Evolutionary conservation across 192 early-diverging fungal species (phyloP).

Genomic region (Entomortierella chlamydospora): DNA sequence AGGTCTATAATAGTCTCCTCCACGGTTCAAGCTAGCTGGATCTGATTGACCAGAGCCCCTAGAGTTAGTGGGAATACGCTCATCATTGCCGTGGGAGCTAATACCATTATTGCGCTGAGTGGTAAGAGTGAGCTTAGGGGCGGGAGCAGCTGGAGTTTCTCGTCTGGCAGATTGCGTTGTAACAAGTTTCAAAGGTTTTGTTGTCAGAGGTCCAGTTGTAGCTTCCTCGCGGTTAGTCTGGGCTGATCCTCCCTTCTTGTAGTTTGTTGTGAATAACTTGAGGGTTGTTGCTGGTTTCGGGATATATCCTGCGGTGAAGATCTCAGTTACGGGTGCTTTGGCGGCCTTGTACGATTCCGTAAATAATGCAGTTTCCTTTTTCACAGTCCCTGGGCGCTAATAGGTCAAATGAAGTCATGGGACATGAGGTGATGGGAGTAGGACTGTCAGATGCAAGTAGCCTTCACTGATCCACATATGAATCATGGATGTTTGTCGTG

Average conservation of each 20-base stretch:
- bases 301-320: conserved; percentile 51
- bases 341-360: conserved; percentile 41
- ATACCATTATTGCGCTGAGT: not conserved
- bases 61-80: conserved; percentile 3
- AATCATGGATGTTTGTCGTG: not conserved
- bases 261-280: conserved; percentile 45
- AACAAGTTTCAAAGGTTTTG: conserved; percentile 16
- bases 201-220: conserved; percentile 11
- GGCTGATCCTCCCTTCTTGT: conserved; percentile 9
- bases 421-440: not conserved
- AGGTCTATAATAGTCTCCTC: conserved; percentile 16
- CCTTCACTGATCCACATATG: too few relatives aligned
- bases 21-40: conserved; percentile 8
- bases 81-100: not conserved
- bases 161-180: conserved; percentile 15
- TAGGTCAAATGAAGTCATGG: not conserved
- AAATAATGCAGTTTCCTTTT: conserved; percentile 42
- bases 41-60: not conserved
- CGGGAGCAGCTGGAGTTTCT: conserved; percentile 6
- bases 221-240: not conserved
- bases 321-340: conserved; percentile 40
- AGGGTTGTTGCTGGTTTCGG: conserved; percentile 32
- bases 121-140: not conserved
- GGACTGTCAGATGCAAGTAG: too few relatives aligned
- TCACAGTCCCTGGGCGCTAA: conserved; percentile 6